A percentile compares a stretch with the other conserved stretches of the same genome.
These are phyloP conservation scores for Pseudognaphalium luteoalbum DNA, from an alignment of 129 eudicot species.

Conservation along the genomic window DNA sequence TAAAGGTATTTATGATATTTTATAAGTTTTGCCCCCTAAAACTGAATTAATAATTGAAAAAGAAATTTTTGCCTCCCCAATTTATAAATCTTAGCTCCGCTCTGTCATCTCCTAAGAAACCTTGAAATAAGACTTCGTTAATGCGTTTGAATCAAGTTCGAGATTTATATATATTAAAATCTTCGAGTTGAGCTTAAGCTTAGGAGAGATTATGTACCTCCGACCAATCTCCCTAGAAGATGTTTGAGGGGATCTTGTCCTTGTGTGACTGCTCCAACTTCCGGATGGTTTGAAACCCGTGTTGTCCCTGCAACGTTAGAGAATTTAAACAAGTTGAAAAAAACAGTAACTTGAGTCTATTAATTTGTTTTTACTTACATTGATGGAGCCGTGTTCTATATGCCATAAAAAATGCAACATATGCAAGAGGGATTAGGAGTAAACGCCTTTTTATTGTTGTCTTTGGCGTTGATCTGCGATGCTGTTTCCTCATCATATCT, in stretches of 20 bases:
- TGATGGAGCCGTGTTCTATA: neutral
- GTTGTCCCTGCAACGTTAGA: neutral
- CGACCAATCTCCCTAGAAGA: constrained; percentile 5
- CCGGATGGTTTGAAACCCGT: neutral
- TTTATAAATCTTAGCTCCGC: too few species aligned
- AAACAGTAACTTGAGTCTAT: neutral
- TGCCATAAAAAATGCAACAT: constrained; percentile 3
- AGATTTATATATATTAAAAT: neutral
- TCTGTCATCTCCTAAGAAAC: constrained; percentile 46
- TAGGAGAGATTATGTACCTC: constrained; percentile 8
- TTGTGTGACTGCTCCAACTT: neutral
- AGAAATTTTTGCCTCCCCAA: too few species aligned
- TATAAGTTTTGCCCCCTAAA: too few species aligned
- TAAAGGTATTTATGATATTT: too few species aligned
- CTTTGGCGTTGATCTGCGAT: constrained; percentile 1
- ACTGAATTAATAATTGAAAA: too few species aligned
- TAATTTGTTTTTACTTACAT: neutral
- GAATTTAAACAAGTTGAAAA: neutral
- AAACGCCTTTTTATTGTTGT: neutral
- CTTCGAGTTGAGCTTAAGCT: neutral
- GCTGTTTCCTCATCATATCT: neutral
- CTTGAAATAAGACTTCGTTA: neutral
- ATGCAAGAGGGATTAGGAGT: constrained; percentile 12
- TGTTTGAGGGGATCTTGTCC: constrained; percentile 18
- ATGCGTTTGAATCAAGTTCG: neutral